Evolutionary conservation across 2,329 filamentous ascomycete genomes (phyloP).

Genomic region (Penicillium sp.): DNA sequence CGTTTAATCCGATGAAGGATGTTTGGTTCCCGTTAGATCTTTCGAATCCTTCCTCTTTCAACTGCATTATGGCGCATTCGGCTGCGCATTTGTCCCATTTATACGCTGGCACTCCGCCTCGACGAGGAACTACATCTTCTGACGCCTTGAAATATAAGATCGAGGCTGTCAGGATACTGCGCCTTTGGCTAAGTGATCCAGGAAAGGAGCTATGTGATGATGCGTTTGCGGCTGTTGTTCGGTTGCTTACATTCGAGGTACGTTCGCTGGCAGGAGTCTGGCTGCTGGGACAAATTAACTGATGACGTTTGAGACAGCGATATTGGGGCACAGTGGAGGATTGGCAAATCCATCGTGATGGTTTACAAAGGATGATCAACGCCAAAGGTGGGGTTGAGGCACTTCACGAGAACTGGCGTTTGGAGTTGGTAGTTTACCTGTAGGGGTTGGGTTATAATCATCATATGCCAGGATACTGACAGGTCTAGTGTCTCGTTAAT

Average conservation of each 20-base stretch:
- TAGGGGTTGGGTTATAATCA: slow-evolving; percentile 20
- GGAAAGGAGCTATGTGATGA: slow-evolving; percentile 40
- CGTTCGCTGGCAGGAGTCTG: not conserved
- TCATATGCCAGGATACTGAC: not conserved
- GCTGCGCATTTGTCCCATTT: slow-evolving; percentile 45
- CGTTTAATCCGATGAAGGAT: slow-evolving; percentile 47
- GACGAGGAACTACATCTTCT: slow-evolving; percentile 28
- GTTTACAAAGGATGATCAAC: slow-evolving; percentile 39
- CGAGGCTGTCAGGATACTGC: slow-evolving; percentile 43
- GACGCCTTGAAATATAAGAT: slow-evolving; percentile 38
- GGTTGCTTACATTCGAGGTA: slow-evolving; percentile 42
- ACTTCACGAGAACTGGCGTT: slow-evolving; percentile 37
- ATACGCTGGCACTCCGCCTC: slow-evolving; percentile 33
- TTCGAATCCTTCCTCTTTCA: slow-evolving; percentile 49
- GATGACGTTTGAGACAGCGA: slow-evolving; percentile 22
- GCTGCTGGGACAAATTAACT: not conserved
- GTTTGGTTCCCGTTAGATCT: slow-evolving; percentile 48
- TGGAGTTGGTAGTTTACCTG: slow-evolving; percentile 36
- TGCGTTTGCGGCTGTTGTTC: slow-evolving; percentile 38
- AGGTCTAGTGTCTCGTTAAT: slow-evolving; percentile 32
- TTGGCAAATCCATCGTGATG: slow-evolving; percentile 40
- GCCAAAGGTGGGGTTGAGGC: slow-evolving; percentile 36
- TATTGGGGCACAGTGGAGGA: slow-evolving; percentile 41
- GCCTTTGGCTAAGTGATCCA: slow-evolving; percentile 38
- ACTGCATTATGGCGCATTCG: slow-evolving; percentile 49